phyloP scores from a whole-genome alignment of 179 eudicot genomes.

The Heliamphora pulchella region DNA sequence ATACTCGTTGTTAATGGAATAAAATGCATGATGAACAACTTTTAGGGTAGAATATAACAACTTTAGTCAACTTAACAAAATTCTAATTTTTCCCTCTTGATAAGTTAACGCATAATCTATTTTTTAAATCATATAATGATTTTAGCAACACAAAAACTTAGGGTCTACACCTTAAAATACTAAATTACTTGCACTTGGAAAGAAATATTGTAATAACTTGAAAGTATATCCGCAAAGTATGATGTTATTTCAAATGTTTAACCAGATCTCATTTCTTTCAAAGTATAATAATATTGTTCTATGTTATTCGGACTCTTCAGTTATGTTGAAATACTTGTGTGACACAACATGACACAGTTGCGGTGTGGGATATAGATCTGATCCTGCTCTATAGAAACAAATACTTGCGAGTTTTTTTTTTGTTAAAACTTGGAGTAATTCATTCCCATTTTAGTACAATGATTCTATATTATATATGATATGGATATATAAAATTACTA shows the following conservation, averaged over 20 bases:
- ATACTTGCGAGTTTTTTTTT: no score
- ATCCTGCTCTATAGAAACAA: no score
- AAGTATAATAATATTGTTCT: background rate
- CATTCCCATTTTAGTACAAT: no score
- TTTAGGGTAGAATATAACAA: background rate
- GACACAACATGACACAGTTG: no score
- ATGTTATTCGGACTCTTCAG: no score
- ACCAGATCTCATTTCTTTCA: background rate
- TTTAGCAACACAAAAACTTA: background rate
- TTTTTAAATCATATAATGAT: background rate
- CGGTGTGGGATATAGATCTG: no score
- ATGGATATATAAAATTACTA: no score
- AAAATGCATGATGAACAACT: background rate
- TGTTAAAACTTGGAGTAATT: no score
- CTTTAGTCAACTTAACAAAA: background rate
- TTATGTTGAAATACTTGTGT: no score
- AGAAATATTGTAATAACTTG: background rate
- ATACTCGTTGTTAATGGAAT: background rate
- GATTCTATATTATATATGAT: no score
- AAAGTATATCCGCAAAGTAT: background rate
- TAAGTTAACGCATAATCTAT: background rate
- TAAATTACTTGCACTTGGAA: background rate
- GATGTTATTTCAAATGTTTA: no score
- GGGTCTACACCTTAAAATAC: background rate
- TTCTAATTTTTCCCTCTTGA: background rate